A percentile compares a stretch with the other conserved stretches of the same genome.
phyloP scores from a whole-genome alignment of 805 yeast species.

The Kluyveromyces starmeri region DNA sequence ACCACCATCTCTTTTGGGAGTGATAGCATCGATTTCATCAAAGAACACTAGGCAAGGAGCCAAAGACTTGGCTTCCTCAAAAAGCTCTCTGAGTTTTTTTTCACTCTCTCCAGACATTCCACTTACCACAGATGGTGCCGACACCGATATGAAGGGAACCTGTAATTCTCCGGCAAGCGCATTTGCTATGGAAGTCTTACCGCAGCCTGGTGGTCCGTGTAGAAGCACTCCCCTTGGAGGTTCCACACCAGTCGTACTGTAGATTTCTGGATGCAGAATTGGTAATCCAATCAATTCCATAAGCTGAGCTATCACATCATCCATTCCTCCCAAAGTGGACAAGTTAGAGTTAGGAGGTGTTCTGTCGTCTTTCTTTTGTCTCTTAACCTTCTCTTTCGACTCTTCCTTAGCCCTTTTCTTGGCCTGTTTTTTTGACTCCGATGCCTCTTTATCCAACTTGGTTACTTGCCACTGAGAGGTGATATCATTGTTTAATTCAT shows the following conservation, averaged over 20 bases:
- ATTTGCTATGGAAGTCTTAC: slow-evolving; percentile 92
- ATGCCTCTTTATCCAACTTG: slow-evolving; percentile 10
- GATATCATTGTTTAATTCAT: slow-evolving; percentile 68
- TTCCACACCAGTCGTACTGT: slow-evolving; percentile 77
- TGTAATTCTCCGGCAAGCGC: slow-evolving; percentile 92
- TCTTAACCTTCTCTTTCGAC: slow-evolving; percentile 26
- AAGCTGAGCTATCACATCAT: slow-evolving; percentile 70
- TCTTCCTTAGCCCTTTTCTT: slow-evolving; percentile 47
- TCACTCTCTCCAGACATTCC: slow-evolving; percentile 99
- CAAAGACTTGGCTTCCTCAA: slow-evolving; percentile 79
- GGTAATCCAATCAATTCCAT: slow-evolving; percentile 91
- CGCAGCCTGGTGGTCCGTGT: slow-evolving; percentile 99
- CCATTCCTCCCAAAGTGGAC: slow-evolving; percentile 82
- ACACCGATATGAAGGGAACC: slow-evolving; percentile 82
- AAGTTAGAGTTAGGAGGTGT: slow-evolving; percentile 62
- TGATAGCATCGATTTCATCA: slow-evolving; percentile 96
- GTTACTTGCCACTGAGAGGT: slow-evolving; percentile 55
- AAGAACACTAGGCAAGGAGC: slow-evolving; percentile 93
- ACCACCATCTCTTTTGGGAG: slow-evolving; percentile 90
- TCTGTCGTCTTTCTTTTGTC: slow-evolving; percentile 45
- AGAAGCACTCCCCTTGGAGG: slow-evolving; percentile 89
- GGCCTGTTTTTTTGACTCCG: slow-evolving; percentile 29
- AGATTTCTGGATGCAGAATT: slow-evolving; percentile 87
- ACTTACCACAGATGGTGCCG: slow-evolving; percentile 94
- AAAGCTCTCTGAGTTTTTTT: slow-evolving; percentile 83